Conservation (phyloP, 2,329 filamentous ascomycete genomes). For the Monosporascus sp. region DNA sequence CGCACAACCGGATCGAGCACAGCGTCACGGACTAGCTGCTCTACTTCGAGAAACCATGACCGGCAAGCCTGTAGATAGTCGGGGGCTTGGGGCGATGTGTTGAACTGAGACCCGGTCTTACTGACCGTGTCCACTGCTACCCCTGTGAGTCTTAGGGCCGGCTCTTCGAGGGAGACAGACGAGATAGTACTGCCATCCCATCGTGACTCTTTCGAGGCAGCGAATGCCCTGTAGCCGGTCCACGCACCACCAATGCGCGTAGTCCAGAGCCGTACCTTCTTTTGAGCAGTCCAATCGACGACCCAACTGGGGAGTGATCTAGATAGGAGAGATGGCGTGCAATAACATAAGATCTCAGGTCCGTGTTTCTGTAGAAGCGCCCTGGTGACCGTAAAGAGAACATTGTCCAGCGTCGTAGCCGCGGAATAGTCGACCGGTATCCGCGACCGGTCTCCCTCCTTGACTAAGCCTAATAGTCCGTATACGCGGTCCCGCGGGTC, state of each 20-base stretch:
- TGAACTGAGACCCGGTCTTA: neutral
- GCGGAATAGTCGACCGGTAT: neutral
- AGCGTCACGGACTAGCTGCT: neutral
- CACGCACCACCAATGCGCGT: neutral
- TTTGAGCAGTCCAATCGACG: neutral
- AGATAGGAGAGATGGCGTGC: neutral
- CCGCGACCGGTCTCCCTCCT: neutral
- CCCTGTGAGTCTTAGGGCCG: neutral
- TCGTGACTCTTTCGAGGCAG: neutral
- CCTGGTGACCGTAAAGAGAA: neutral
- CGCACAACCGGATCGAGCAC: neutral
- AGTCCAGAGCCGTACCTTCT: neutral
- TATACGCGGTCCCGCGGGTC: neutral
- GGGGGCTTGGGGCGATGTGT: neutral
- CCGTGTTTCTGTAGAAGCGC: neutral
- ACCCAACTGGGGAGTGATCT: neutral
- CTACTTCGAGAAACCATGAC: neutral
- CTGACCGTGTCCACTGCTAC: neutral
- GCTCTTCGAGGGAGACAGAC: neutral
- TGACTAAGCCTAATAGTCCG: neutral
- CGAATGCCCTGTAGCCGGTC: neutral
- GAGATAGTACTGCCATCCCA: neutral
- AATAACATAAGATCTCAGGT: neutral
- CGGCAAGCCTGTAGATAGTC: neutral
- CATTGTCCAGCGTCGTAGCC: neutral